These are phyloP conservation scores for Hypoxylon sp. DNA, from an alignment of 2,329 filamentous ascomycete species.

Conservation along the genomic window DNA sequence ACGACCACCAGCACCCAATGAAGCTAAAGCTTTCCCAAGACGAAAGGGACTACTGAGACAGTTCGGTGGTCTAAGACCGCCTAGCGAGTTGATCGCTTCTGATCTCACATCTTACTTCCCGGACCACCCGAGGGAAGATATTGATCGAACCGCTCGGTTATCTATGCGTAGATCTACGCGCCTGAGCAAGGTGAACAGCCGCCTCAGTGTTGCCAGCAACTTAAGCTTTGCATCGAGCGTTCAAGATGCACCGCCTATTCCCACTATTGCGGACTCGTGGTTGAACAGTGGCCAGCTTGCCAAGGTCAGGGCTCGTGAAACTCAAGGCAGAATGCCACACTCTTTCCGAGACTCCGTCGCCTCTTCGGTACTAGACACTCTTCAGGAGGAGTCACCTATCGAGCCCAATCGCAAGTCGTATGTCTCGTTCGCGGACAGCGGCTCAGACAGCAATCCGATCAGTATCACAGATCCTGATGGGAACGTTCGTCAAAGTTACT, in stretches of 20 bases:
- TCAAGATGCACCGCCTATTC: slow-evolving; percentile 93
- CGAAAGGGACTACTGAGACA: slow-evolving; percentile 75
- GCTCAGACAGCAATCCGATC: slow-evolving; percentile 77
- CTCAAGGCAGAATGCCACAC: slow-evolving; percentile 65
- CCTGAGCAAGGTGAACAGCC: slow-evolving; percentile 91
- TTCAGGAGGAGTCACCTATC: slow-evolving; percentile 89
- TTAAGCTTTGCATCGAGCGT: slow-evolving; percentile 93
- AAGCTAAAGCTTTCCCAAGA: slow-evolving; percentile 61
- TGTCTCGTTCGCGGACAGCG: slow-evolving; percentile 86
- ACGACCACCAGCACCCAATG: slow-evolving; percentile 67
- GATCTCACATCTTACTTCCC: slow-evolving; percentile 98
- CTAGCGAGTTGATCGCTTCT: slow-evolving; percentile 96
- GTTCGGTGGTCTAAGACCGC: slow-evolving; percentile 92
- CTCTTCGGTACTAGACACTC: slow-evolving; percentile 88
- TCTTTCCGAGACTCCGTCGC: slow-evolving; percentile 88
- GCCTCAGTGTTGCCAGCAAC: slow-evolving; percentile 93
- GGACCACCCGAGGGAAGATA: slow-evolving; percentile 92
- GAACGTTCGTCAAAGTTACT: slow-evolving; percentile 82
- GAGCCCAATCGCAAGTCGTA: slow-evolving; percentile 96
- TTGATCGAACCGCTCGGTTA: slow-evolving; percentile 93
- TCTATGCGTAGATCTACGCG: slow-evolving; percentile 92
- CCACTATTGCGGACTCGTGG: slow-evolving; percentile 96
- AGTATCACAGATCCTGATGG: slow-evolving; percentile 83
- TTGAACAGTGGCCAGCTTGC: slow-evolving; percentile 72
- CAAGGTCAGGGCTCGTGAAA: slow-evolving; percentile 63